Base-by-base conservation (phyloP, 352 stramenopile genomes). In the Globisporangium parvum region DNA sequence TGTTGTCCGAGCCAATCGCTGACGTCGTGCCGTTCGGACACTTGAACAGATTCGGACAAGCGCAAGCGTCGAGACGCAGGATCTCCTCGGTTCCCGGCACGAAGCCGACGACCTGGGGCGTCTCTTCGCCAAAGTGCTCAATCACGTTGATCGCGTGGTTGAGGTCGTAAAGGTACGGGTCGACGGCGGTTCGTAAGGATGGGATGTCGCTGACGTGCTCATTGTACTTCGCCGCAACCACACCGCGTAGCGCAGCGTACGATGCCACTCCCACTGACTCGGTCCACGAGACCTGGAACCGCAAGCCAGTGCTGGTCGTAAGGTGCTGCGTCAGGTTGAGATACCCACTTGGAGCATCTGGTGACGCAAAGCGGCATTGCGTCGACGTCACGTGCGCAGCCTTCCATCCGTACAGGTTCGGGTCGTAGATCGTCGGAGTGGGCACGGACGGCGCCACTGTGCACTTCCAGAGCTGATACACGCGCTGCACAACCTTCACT, bases 381-480 rank as follows among this genome's bases (percentile, higher is more conserved):
- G 53, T 71, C 8, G 60, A 65, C 2, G 69, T 67, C 26, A 88
- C 90, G 61, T 75, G 69, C 20, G 58, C 76, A 47, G 57, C 51
- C 47, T 65, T 76, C 79, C 70, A 88, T 54, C 83, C 75, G 62
- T 79, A 94, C 15, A 63, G 68, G 11, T 61, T 75, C 15, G 51
- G 53, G 40, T 87, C 67, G 48, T 71, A 83, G 6, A 75, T 62
- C 2, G 59, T 71, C 0, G 65, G 39, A 6, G 26, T 56, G 2
- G 59, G 51, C 4, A 50, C 53, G 0, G 71, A 83, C 4, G 74
- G 66, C 1, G 65, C 37, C 6, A 71, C 69, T 5, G 88, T 97
- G 56, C 95, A 99, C 62, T 95, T 92, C 93, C 93, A 99, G 18
- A 98, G 73, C 31, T 93, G 81, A 64, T 95, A 98, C 3, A 98